phyloP scores from a whole-genome alignment of 2,329 filamentous ascomycete species.

The Knoxdaviesia capensis region DNA sequence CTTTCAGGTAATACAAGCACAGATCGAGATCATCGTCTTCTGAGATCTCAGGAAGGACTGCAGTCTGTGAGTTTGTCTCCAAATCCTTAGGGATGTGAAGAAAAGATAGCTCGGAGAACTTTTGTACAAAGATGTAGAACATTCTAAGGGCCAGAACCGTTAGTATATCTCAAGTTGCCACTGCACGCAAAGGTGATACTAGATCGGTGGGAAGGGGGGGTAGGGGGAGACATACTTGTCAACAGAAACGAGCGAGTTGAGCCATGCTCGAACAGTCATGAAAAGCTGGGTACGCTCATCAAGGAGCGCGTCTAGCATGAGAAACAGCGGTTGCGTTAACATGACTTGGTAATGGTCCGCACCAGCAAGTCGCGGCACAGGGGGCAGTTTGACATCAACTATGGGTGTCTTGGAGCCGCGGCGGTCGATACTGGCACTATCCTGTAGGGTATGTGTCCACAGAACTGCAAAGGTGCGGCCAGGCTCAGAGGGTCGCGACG shows the following conservation, averaged over 20 bases:
- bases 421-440: constrained; percentile 29
- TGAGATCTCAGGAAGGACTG: constrained; percentile 10
- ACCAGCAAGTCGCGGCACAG: constrained; percentile 24
- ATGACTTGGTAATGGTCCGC: constrained; percentile 49
- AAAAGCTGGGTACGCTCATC: constrained; percentile 56
- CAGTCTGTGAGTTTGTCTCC: neutral
- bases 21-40: constrained; percentile 52
- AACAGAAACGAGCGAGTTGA: constrained; percentile 44
- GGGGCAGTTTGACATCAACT: too few relatives aligned
- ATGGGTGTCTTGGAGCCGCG: constrained; percentile 23
- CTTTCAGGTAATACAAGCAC: constrained; percentile 59
- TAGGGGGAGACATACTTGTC: constrained; percentile 29
- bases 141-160: constrained; percentile 19
- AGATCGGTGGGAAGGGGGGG: neutral
- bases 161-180: neutral
- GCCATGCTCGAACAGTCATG: constrained; percentile 62
- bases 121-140: constrained; percentile 38
- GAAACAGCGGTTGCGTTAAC: constrained; percentile 60
- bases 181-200: too few relatives aligned
- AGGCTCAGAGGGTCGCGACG: constrained; percentile 31
- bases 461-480: constrained; percentile 53
- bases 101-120: constrained; percentile 34
- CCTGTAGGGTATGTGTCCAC: constrained; percentile 63
- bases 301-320: constrained; percentile 59
- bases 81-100: constrained; percentile 11